Base-by-base conservation (phyloP, 441 rosid genomes). In the Jatropha podagrica region DNA sequence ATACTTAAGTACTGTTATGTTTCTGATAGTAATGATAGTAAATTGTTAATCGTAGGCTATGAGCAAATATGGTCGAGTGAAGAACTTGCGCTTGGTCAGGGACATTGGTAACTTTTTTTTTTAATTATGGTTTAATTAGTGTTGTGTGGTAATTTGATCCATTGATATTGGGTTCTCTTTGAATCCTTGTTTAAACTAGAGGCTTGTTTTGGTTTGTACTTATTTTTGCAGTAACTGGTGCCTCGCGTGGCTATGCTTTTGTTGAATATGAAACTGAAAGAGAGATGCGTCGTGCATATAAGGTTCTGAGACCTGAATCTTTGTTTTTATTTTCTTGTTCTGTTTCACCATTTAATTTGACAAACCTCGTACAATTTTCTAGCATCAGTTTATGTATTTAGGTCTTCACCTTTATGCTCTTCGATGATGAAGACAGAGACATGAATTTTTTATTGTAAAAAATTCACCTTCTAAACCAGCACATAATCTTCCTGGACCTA, bases 211-310 rank as follows among this genome's bases (percentile, higher is more conserved):
- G 40, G 49, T 52, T 52, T 5, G 18, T 20, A 3, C 40, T 60
- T n/a, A 15, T 75, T 26, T 72, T 12, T 76, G 83, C 85, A 95
- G 99, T 95, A 74, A 93, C 95, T 10, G 97, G 97, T 64, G 93
- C 93, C 17, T 95, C 98, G 2, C 83, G 92, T 40, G 94, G 99
- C 61, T 93, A 90, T 84, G 97, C 84, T 58, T 95, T 92, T 83
- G 93, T 95, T 61, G 96, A 95, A 84, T 95, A 55, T 78, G 92
- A 88, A 81, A 85, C 88, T 42, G 93, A 91, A 60, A 87, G 86
- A 80, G 93, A 91, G 80, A 92, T 92, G 96, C 83, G 80, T 4
- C 90, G 91, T 52, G 96, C 99, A 40, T 90, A 90, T 79, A 86
- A 87, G 98, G 99, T 95, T 74, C 68, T 69, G 51, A 13, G 46